A percentile compares a stretch with the other conserved stretches of the same genome.
Evolutionary conservation across 345 rosid genomes (phyloP).

Genomic region (Theobroma cacao): DNA sequence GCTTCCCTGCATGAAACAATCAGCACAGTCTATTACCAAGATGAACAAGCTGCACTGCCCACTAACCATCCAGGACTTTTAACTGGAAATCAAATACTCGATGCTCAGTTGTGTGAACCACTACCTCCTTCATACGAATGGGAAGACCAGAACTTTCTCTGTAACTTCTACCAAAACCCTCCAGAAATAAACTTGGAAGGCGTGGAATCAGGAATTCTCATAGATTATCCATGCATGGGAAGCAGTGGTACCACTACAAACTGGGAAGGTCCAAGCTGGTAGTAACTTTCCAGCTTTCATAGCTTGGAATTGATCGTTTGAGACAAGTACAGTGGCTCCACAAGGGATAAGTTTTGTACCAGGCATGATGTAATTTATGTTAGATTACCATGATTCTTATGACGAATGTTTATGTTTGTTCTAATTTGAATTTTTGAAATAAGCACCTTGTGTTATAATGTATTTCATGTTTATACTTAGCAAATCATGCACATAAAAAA

Average conservation of each 20-base stretch:
- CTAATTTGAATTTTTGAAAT: not conserved
- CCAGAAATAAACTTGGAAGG: slow-evolving; percentile 35
- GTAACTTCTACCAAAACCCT: slow-evolving; percentile 23
- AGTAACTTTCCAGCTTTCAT: not conserved
- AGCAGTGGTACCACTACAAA: slow-evolving; percentile 9
- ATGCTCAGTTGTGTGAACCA: slow-evolving; percentile 20
- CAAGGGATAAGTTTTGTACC: not conserved
- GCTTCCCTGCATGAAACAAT: slow-evolving; percentile 25
- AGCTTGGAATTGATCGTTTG: not conserved
- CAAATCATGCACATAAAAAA: not conserved
- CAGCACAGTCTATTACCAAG: slow-evolving; percentile 32
- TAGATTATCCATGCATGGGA: slow-evolving; percentile 32
- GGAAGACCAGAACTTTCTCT: slow-evolving; percentile 31
- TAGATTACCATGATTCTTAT: not conserved
- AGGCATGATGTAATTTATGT: not conserved
- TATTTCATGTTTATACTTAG: not conserved
- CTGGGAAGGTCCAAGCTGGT: not conserved
- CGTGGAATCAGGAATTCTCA: slow-evolving; percentile 34
- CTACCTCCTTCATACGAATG: slow-evolving; percentile 23
- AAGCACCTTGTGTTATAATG: not conserved
- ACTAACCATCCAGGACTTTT: slow-evolving; percentile 27
- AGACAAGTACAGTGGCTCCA: not conserved
- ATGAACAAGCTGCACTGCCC: slow-evolving; percentile 27
- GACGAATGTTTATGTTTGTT: not conserved
- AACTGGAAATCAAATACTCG: slow-evolving; percentile 23